Conservation (phyloP, 352 stramenopile genomes). For the Globisporangium heterothallicum region DNA sequence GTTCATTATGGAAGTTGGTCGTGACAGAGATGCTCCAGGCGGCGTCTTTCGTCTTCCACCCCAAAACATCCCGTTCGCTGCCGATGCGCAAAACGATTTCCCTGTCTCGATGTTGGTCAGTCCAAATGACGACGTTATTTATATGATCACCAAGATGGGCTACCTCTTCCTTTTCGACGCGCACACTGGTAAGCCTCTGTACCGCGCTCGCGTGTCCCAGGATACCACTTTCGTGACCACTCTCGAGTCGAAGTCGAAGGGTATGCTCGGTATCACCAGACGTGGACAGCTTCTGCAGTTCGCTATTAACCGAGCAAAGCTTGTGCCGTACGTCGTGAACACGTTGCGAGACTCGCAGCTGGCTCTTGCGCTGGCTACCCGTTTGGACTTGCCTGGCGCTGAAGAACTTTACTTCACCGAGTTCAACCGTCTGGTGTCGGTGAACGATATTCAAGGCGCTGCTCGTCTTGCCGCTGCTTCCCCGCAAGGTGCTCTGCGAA, state of each 20-base stretch:
- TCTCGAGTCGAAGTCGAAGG: conserved; percentile 89
- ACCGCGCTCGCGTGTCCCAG: conserved; percentile 95
- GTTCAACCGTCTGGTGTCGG: conserved; percentile 93
- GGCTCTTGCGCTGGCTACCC: conserved; percentile 93
- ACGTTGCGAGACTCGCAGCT: conserved; percentile 96
- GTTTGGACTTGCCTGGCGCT: conserved; percentile 96
- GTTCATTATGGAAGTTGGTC: conserved; percentile 99
- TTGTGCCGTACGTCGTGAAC: conserved; percentile 99
- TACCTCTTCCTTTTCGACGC: conserved; percentile 99
- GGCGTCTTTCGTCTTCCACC: conserved; percentile 93
- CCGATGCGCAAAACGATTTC: conserved; percentile 97
- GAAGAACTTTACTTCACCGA: conserved; percentile 98
- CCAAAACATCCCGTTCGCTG: conserved; percentile 93
- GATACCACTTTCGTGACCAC: conserved; percentile 98
- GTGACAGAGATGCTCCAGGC: conserved; percentile 93
- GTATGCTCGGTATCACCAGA: conserved; percentile 97
- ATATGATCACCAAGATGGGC: conserved; percentile 99
- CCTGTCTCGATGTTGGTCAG: conserved; percentile 96
- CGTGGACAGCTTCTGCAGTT: conserved; percentile 96
- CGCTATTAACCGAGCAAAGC: conserved; percentile 95
- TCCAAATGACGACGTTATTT: conserved; percentile 92
- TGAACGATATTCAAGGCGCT: conserved; percentile 81
- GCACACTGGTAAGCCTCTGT: conserved; percentile 97
- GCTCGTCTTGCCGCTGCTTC: conserved; percentile 90
- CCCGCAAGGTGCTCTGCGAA: conserved; percentile 90